A percentile compares a stretch with the other conserved stretches of the same genome.
phyloP scores from a whole-genome alignment of 2,329 filamentous ascomycete genomes.

The Aspergillus spinulosporus region DNA sequence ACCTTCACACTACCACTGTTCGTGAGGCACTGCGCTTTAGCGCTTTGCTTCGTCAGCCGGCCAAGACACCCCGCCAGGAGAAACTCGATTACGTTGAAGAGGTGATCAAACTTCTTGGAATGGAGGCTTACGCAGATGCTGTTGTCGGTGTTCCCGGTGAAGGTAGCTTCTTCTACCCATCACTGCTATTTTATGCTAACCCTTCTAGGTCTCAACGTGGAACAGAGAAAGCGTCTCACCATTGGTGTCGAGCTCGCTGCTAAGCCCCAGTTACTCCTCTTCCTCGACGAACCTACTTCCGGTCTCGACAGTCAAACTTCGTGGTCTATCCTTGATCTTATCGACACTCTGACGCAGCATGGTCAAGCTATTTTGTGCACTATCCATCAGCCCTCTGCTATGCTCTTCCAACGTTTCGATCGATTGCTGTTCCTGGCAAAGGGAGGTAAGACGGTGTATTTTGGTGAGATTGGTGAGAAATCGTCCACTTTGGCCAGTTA shows the following conservation, averaged over 20 bases:
- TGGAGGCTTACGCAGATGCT: constrained; percentile 87
- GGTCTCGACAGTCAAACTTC: constrained; percentile 92
- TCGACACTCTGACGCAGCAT: constrained; percentile 85
- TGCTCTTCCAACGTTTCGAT: constrained; percentile 86
- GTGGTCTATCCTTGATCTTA: constrained; percentile 84
- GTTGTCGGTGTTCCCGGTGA: constrained; percentile 88
- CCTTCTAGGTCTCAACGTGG: constrained; percentile 54
- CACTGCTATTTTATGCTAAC: constrained; percentile 14
- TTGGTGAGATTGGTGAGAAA: constrained; percentile 64
- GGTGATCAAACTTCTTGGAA: constrained; percentile 85
- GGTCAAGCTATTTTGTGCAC: constrained; percentile 95
- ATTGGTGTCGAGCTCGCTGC: constrained; percentile 96
- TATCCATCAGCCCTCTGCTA: constrained; percentile 94
- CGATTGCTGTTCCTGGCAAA: constrained; percentile 63
- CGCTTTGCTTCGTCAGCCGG: constrained; percentile 80
- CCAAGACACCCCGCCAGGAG: constrained; percentile 68
- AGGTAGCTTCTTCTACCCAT: too few species aligned
- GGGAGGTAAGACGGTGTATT: constrained; percentile 68
- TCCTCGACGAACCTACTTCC: constrained; percentile 92
- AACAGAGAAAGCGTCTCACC: constrained; percentile 74
- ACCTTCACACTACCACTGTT: constrained; percentile 80
- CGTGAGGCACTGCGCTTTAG: constrained; percentile 86
- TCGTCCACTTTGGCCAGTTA: constrained; percentile 60
- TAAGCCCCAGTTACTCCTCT: constrained; percentile 83
- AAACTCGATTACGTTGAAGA: constrained; percentile 87